Base-by-base conservation (phyloP, 2,329 filamentous ascomycete species). In the Talaromyces sp. region DNA sequence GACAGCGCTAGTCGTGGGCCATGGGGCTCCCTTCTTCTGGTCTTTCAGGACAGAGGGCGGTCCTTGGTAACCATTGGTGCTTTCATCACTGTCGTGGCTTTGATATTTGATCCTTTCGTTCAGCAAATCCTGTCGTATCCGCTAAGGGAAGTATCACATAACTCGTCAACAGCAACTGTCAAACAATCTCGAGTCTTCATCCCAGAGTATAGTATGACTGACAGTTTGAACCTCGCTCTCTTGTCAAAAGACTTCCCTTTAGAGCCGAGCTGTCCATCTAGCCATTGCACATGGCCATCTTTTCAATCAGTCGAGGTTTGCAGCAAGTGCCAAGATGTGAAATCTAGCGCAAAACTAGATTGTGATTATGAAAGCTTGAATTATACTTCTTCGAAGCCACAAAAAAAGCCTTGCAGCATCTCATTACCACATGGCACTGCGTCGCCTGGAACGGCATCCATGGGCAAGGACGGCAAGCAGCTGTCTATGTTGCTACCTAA, bases 1-100 rank as follows among this genome's bases (percentile, higher is more conserved):
- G 62, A 65, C 19, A 51, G 54, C 22, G 64, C 64, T 16, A 64
- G 57, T 36, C 56, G 62, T 11, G 64, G 64, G 4, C 62, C 62
- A 13, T 52, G 55, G 33, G 55, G 62, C 5, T 57, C 58, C 14
- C 13, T 56, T 11, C 40, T 19, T 4, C 29, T 58, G 3, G 13
- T 56, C 8, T 22, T 54, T 44, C 19, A 41, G 7, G 33, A 51
- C 29, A 32, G 22, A n/a, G 46, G 47, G 3, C 52, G 45, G 37
- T 49, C 54, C 4, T 30, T 56, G 3, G 54, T 53, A 13, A 53
- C 55, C 6, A 20, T 59, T 2, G 60, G 60, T 14, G 55, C 62
- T 7, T 17, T 51, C 5, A 39, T 62, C 10, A 57, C 49, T 10
- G 33, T 64, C 14, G 47, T 61, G 4, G 42, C 42, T 4, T 3